Conservation (phyloP, 495 filamentous ascomycete species). For the Umbilicaria muhlenbergii region DNA sequence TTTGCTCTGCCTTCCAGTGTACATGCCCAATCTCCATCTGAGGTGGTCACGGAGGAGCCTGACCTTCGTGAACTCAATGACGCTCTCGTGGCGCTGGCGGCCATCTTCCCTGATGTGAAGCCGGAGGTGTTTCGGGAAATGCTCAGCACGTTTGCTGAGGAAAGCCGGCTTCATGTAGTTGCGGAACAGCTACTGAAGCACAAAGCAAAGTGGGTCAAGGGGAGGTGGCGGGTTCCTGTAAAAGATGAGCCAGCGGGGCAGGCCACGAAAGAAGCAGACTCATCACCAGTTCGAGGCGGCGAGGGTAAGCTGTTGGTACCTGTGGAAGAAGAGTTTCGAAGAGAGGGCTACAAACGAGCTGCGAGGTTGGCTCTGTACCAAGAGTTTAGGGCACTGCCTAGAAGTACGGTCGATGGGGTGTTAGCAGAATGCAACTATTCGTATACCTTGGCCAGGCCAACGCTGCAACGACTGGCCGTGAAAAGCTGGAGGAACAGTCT, state of each 20-base stretch:
- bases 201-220: slow-evolving; percentile 56
- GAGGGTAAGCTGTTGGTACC: slow-evolving; percentile 28
- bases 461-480: slow-evolving; percentile 54
- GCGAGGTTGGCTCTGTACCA: slow-evolving; percentile 45
- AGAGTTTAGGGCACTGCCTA: slow-evolving; percentile 71
- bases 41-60: slow-evolving; percentile 22
- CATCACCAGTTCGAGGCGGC: not conserved
- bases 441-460: slow-evolving; percentile 62
- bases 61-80: slow-evolving; percentile 60
- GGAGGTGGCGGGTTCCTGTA: slow-evolving; percentile 44
- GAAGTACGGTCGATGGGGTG: slow-evolving; percentile 71
- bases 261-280: slow-evolving; percentile 1
- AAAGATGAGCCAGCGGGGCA: slow-evolving; percentile 7
- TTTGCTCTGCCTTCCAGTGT: not conserved
- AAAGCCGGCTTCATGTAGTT: slow-evolving; percentile 71
- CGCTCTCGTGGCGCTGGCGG: slow-evolving; percentile 51
- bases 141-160: slow-evolving; percentile 61
- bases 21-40: no score
- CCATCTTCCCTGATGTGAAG: slow-evolving; percentile 74
- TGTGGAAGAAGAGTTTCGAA: slow-evolving; percentile 58
- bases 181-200: slow-evolving; percentile 73
- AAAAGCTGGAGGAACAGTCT: slow-evolving; percentile 81
- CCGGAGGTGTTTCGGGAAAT: slow-evolving; percentile 89
- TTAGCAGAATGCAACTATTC: slow-evolving; percentile 83
- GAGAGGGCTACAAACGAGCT: slow-evolving; percentile 52